Percentiles rank a stretch among this genome's conserved stretches.
Conservation (phyloP, 2,329 filamentous ascomycete species). For the Curvularia eragrostidis region DNA sequence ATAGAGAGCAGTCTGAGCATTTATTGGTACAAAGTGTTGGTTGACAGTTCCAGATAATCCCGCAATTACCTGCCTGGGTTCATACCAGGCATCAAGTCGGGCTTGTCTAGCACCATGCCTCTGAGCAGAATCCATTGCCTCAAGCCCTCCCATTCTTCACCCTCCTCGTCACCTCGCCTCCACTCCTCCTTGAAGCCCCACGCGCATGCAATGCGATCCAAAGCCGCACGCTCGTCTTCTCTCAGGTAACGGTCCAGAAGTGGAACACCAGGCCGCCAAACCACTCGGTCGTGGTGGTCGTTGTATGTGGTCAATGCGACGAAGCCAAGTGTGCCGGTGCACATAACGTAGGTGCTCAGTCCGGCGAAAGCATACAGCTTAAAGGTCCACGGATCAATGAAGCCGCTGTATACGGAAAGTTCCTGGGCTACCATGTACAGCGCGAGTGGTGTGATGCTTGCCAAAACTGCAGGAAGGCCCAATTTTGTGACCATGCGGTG, state of each 20-base stretch:
- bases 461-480: conserved; percentile 64
- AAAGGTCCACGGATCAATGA: conserved; percentile 77
- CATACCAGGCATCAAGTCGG: conserved; percentile 94
- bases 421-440: conserved; percentile 74
- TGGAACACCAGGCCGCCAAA: conserved; percentile 84
- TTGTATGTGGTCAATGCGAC: conserved; percentile 87
- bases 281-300: conserved; percentile 93
- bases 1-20: background rate
- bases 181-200: conserved; percentile 89
- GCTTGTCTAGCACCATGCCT: conserved; percentile 88
- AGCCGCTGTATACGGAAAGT: conserved; percentile 70
- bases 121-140: conserved; percentile 82
- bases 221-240: conserved; percentile 86
- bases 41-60: conserved; percentile 1
- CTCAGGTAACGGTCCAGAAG: conserved; percentile 82
- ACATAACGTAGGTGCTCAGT: conserved; percentile 81
- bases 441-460: conserved; percentile 67
- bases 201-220: conserved; percentile 83
- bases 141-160: conserved; percentile 85
- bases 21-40: background rate
- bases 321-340: conserved; percentile 80
- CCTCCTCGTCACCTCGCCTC: conserved; percentile 87
- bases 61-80: conserved; percentile 48
- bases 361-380: conserved; percentile 81
- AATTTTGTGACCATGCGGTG: conserved; percentile 71